These are phyloP conservation scores for Hydrangea macrophylla DNA, from an alignment of 148 eudicot species.

Conservation along the genomic window DNA sequence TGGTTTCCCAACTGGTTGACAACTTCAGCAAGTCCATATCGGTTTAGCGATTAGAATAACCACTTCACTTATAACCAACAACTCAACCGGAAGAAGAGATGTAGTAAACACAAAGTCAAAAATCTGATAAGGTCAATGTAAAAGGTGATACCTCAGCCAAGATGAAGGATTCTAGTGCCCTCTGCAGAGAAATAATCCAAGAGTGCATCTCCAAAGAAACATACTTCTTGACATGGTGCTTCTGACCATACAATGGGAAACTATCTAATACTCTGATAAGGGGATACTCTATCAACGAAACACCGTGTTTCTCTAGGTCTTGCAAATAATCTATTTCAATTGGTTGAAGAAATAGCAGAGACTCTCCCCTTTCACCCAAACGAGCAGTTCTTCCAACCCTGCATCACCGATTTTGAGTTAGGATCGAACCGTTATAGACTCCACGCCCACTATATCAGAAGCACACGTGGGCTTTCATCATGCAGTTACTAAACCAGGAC, in stretches of 20 bases:
- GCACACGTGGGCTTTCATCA: background rate
- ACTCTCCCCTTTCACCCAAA: slow-evolving; percentile 87
- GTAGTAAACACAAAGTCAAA: background rate
- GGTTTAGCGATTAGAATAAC: no score
- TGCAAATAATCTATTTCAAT: slow-evolving; percentile 74
- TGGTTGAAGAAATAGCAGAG: slow-evolving; percentile 86
- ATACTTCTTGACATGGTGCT: slow-evolving; percentile 52
- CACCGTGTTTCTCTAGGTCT: slow-evolving; percentile 81
- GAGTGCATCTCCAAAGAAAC: slow-evolving; percentile 82
- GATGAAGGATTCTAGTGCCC: slow-evolving; percentile 63
- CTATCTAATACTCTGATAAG: slow-evolving; percentile 70
- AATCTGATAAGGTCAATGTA: background rate
- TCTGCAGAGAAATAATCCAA: slow-evolving; percentile 77
- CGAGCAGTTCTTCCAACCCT: slow-evolving; percentile 99
- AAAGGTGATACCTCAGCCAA: slow-evolving; percentile 44
- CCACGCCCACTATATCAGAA: background rate
- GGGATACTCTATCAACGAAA: slow-evolving; percentile 67
- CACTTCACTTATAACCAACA: background rate
- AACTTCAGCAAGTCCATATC: background rate
- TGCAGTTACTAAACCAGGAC: background rate
- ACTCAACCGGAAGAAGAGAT: background rate
- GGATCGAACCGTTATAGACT: background rate
- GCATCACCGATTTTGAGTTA: slow-evolving; percentile 23
- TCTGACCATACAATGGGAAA: slow-evolving; percentile 51
- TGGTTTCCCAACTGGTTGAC: background rate